Conservation (phyloP, 2,329 filamentous ascomycete species). For the Fusarium azukiicola region DNA sequence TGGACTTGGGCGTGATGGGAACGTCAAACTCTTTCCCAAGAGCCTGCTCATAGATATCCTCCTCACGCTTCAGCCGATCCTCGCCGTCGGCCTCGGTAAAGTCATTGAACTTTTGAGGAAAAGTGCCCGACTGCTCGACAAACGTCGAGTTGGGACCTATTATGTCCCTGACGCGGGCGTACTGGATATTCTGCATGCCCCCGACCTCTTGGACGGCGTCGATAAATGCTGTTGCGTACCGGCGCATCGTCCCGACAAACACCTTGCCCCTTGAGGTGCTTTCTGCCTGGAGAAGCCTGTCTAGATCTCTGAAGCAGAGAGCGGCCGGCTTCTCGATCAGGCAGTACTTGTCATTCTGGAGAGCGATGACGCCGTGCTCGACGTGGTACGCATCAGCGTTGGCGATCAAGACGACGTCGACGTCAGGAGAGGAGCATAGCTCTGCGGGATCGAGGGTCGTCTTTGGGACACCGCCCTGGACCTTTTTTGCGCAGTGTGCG, state of each 20-base stretch:
- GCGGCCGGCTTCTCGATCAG: constrained; percentile 80
- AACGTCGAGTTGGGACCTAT: constrained; percentile 39
- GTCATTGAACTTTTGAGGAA: constrained; percentile 37
- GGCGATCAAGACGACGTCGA: constrained; percentile 76
- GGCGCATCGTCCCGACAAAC: constrained; percentile 80
- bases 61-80: constrained; percentile 19
- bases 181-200: constrained; percentile 73
- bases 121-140: constrained; percentile 41
- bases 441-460: constrained; percentile 64
- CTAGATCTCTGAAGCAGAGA: constrained; percentile 69
- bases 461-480: constrained; percentile 46
- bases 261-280: constrained; percentile 65
- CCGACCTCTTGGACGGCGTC: constrained; percentile 76
- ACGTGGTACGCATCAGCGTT: constrained; percentile 77
- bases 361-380: constrained; percentile 71
- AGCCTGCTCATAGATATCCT: constrained; percentile 4
- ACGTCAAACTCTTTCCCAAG: constrained; percentile 18
- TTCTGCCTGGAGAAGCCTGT: constrained; percentile 73
- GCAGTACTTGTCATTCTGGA: constrained; percentile 75
- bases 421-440: constrained; percentile 65
- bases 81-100: constrained; percentile 23
- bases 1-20: constrained; percentile 10
- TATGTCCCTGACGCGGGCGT: constrained; percentile 71
- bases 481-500: constrained; percentile 49
- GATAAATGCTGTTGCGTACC: constrained; percentile 77